Base-by-base conservation (phyloP, 1,284 basidiomycete genomes). In the Fomitiporia mediterranea region DNA sequence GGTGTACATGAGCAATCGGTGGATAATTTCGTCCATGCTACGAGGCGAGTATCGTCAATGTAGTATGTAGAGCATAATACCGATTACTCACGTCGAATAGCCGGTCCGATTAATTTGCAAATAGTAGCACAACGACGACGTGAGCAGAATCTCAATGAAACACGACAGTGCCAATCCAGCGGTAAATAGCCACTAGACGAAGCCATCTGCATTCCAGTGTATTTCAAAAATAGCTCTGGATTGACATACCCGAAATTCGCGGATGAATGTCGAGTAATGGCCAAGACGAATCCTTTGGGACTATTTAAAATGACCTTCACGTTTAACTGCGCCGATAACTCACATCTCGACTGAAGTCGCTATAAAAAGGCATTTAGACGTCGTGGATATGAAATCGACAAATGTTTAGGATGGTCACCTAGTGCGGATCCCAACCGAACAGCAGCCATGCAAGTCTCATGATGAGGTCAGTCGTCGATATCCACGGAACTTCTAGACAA, bases 151-250 rank as follows among this genome's bases (percentile, higher is more conserved):
- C 25, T 60, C 58, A 21, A 59, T 59, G 27, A 51, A 25, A 19
- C 53, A 55, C 30, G 57, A 59, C 25, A 59, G 34, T 7, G 57
- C 57, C 15, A 59, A 48, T 13, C 57, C 57, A 21, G 55, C 51
- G 4, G 53, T 59, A 34, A 59, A 59, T 13, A 59, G 43, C 57
- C 57, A 59, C 57, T 59, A 32, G 9, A 19, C 15, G 25, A 11
- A 47, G 27, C 8, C 6, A n/a, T 13, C n/a, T n/a, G n/a, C 44
- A 13, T 9, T 30, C 11, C 8, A 15, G 28, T n/a, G n/a, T n/a
- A n/a, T n/a, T n/a, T n/a, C n/a, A n/a, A n/a, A n/a, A n/a, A n/a
- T n/a, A n/a, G n/a, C n/a, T n/a, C n/a, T n/a, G n/a, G n/a, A n/a
- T 11, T 2, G 15, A 37, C 57, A 7, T 51, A 59, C 57, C 6